Percentiles rank a stretch among this genome's conserved stretches.
These are phyloP conservation scores for Ricinus communis DNA, from an alignment of 345 rosid species.

Conservation along the genomic window DNA sequence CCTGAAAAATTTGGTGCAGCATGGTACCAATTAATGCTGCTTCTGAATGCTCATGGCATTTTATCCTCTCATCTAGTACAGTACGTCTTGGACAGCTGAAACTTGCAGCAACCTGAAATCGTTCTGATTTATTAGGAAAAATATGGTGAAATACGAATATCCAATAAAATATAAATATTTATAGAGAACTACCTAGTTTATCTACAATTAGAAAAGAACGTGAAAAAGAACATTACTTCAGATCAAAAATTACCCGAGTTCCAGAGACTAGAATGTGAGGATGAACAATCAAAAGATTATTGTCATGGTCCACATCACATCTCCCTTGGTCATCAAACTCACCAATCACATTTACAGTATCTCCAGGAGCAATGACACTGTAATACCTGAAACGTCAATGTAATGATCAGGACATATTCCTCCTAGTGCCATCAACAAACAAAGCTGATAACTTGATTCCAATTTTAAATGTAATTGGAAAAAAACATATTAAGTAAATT, in stretches of 20 bases:
- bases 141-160: neutral
- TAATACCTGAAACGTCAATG: constrained; percentile 55
- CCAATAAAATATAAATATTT: constrained; percentile 5
- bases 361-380: constrained; percentile 87
- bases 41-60: constrained; percentile 63
- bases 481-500: neutral
- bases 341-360: constrained; percentile 84
- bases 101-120: constrained; percentile 79
- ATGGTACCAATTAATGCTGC: constrained; percentile 87
- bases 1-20: constrained; percentile 93
- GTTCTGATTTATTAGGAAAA: neutral
- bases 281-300: constrained; percentile 74
- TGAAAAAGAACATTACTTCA: constrained; percentile 9
- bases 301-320: constrained; percentile 64
- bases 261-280: constrained; percentile 90
- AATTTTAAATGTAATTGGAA: neutral
- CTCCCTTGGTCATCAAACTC: constrained; percentile 73
- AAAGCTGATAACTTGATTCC: neutral
- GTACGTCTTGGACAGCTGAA: constrained; percentile 82
- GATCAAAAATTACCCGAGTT: constrained; percentile 59
- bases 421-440: constrained; percentile 1
- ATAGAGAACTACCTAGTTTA: neutral
- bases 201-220: neutral
- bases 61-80: constrained; percentile 91
- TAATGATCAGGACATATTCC: constrained; percentile 22